Percentiles rank a stretch among this genome's conserved stretches.
phyloP scores from a whole-genome alignment of 768 basidiomycete species.

The Cystobasidium tubakii region DNA sequence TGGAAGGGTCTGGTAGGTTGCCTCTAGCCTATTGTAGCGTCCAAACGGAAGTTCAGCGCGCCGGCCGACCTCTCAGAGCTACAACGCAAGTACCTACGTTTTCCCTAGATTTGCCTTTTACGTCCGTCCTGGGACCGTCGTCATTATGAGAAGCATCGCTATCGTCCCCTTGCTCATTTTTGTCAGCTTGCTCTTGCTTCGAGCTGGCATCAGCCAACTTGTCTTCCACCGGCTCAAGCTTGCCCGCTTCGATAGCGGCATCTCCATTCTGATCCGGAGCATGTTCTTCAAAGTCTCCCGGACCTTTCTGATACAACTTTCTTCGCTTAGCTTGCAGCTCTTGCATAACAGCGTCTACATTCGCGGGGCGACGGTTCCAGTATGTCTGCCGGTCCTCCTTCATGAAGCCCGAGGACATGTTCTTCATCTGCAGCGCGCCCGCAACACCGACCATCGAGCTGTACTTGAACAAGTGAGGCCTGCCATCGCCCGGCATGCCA shows the following conservation, averaged over 20 bases:
- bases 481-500: slow-evolving; percentile 9
- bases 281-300: neutral
- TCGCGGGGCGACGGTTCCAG: slow-evolving; percentile 15
- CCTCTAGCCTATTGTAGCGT: neutral
- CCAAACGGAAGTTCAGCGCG: neutral
- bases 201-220: neutral
- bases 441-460: slow-evolving; percentile 21
- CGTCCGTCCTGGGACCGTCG: neutral
- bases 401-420: slow-evolving; percentile 22
- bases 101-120: slow-evolving; percentile 17
- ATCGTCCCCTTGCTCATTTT: neutral
- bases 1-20: slow-evolving; percentile 34
- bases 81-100: neutral
- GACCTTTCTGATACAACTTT: slow-evolving; percentile 15
- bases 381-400: slow-evolving; percentile 22
- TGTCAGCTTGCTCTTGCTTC: neutral
- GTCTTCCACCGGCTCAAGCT: neutral
- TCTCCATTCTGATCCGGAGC: slow-evolving; percentile 2
- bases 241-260: neutral
- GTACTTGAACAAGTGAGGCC: slow-evolving; percentile 16
- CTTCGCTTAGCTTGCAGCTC: slow-evolving; percentile 5
- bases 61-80: too few relatives aligned
- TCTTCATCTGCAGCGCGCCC: slow-evolving; percentile 31
- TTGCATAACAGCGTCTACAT: slow-evolving; percentile 3
- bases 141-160: neutral